These are phyloP conservation scores for Mycena metata DNA, from an alignment of 768 basidiomycete species.

Conservation along the genomic window DNA sequence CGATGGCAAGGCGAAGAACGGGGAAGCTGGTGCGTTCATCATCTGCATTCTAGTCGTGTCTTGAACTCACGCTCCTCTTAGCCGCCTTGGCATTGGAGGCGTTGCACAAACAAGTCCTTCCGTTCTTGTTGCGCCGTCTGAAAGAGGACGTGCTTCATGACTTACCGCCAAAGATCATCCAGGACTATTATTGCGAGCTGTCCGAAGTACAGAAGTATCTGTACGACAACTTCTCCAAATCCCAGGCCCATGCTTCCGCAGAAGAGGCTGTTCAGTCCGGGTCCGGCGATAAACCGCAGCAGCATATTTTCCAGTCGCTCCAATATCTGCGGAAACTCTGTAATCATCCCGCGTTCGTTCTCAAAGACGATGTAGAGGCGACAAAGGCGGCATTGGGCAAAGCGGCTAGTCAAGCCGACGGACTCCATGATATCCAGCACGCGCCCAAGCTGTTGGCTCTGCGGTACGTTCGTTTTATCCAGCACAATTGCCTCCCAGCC, in stretches of 20 bases:
- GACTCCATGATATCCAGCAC: conserved; percentile 85
- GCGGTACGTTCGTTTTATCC: conserved; percentile 64
- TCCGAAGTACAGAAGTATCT: conserved; percentile 94
- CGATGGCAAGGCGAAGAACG: conserved; percentile 94
- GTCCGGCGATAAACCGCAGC: conserved; percentile 69
- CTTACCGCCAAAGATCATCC: conserved; percentile 98
- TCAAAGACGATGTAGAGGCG: conserved; percentile 79
- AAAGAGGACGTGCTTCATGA: conserved; percentile 98
- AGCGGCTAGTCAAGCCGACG: conserved; percentile 59
- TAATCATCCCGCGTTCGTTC: conserved; percentile 94
- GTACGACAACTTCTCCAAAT: conserved; percentile 93
- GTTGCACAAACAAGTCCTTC: conserved; percentile 98
- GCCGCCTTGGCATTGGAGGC: conserved; percentile 96
- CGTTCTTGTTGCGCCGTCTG: conserved; percentile 94
- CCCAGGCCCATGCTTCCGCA: conserved; percentile 74
- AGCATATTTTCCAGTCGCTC: conserved; percentile 96
- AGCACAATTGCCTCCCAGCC: not conserved
- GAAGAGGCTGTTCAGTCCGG: conserved; percentile 73
- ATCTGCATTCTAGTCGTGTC: not conserved
- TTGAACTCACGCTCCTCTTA: conserved; percentile 46
- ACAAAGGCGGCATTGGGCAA: conserved; percentile 70
- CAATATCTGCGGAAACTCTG: conserved; percentile 98
- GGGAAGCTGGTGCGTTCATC: conserved; percentile 82
- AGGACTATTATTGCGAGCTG: conserved; percentile 98
- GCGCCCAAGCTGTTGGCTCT: conserved; percentile 95